Base-by-base conservation (phyloP, 2,329 filamentous ascomycete genomes). In the Samsoniella hepiali region DNA sequence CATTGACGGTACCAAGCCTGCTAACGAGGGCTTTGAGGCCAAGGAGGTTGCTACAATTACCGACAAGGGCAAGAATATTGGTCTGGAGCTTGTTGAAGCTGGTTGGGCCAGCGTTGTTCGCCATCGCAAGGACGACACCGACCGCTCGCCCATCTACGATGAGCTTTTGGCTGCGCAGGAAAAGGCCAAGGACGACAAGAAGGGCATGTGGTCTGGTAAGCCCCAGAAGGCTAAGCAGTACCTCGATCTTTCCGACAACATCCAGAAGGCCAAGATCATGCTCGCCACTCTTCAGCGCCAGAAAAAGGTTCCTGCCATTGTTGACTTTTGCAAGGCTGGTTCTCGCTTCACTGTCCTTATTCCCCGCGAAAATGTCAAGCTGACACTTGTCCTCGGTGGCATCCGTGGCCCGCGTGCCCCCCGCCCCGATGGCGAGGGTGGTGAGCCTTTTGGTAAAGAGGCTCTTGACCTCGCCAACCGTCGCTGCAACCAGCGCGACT, bases 241-340 rank as follows among this genome's bases (percentile, higher is more conserved):
- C 73, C 84, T 90, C 51, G 95, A 99, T 75, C 93, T 94, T 72
- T 97, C 93, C 5, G 95, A 98, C 76, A 93, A 85, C 65, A 79
- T 94, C 7, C 94, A 98, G 75, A 97, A 97, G 78, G 95, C 95
- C 67, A 98, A 97, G 84, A 89, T 97, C 61, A 93, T 97, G 76
- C 84, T 96, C 44, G 90, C 91, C 11, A 88, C 92, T 29, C 84
- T 99, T 38, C 91, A 95, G 66, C 87, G 94, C 61, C 93, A 97
- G 76, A 94, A 92, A 82, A 94, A 91, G 76, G 89, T 98, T 3
- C 93, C 95, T 8, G 95, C 91, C 11, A 84, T 99, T 69, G 93
- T 99, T 49, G 95, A 99, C 76, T 99, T 96, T 75, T 95, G 96
- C 81, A 97, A 98, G 79, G 91, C 93, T n/a, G 95, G 91, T 36